Base-by-base conservation (phyloP, 345 rosid species). In the Gossypium arboreum region DNA sequence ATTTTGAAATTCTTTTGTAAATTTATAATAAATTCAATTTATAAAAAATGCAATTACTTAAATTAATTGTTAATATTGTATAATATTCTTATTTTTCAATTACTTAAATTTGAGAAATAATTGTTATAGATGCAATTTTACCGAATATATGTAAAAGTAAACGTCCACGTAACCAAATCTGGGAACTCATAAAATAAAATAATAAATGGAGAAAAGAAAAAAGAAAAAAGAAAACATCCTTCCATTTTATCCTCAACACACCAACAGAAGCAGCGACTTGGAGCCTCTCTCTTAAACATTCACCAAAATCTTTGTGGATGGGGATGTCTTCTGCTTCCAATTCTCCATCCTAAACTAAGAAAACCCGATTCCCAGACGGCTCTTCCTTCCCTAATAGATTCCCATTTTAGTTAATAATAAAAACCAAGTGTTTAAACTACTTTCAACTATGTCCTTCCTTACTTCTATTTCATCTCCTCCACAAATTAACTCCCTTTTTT, bases 391-490 rank as follows among this genome's bases (percentile, higher is more conserved):
- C 39, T 48, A 9, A 51, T 17, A 69, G 55, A 51, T 27, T 59
- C 45, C 73, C 73, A 51, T 69, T 51, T 48, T 51, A 69, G 73
- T 17, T 3, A 51, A 27, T 47, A 45, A 15, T 15, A 34, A 34
- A 27, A 34, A 34, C 39, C 39, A 34, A 34, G 39, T 34, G 29
- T 39, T 20, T 9, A 22, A 10, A 57, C 39, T 34, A 73, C 56
- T 57, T 73, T 29, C 43, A 17, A 47, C 41, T 43, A 66, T 88
- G 88, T 77, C 87, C 48, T 78, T 77, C 68, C 65, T 81, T 34
- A 68, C 45, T 63, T 83, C 81, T 27, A 17, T 79, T 68, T 77
- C 86, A 20, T 77, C 79, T 83, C 74, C 79, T 61, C 79, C 83
- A 73, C 73, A 61, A 73, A 43, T 67, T 54, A 66, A 64, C 70